A percentile compares a stretch with the other conserved stretches of the same genome.
These are phyloP conservation scores for Selaginella moellendorffii DNA, from an alignment of 75 land plant genomes.

Conservation along the genomic window DNA sequence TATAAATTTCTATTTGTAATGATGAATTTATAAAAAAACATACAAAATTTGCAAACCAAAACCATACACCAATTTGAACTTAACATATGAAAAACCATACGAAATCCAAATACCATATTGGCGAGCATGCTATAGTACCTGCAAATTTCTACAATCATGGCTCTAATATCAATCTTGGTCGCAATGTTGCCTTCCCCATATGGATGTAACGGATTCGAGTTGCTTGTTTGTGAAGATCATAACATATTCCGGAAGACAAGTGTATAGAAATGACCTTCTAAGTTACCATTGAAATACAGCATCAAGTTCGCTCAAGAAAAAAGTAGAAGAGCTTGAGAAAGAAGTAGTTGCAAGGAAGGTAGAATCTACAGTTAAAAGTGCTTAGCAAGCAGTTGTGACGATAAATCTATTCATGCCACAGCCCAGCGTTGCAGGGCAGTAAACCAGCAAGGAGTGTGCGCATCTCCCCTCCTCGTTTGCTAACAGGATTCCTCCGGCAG, in stretches of 20 bases:
- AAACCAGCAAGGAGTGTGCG: slow-evolving; percentile 6
- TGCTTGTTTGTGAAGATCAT: slow-evolving; percentile 81
- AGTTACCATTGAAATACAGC: slow-evolving; percentile 94
- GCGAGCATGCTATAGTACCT: slow-evolving; percentile 95
- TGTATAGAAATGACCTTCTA: neutral
- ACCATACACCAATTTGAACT: too few relatives aligned
- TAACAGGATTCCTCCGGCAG: slow-evolving; percentile 50
- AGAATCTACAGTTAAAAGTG: slow-evolving; percentile 36
- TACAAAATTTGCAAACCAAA: too few relatives aligned
- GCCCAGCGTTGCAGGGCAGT: slow-evolving; percentile 5
- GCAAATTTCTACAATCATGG: slow-evolving; percentile 5
- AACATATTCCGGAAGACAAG: slow-evolving; percentile 57
- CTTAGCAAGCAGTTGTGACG: neutral
- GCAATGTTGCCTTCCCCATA: slow-evolving; percentile 61
- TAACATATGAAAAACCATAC: too few relatives aligned
- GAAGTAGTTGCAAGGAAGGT: slow-evolving; percentile 64
- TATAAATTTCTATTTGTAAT: too few relatives aligned
- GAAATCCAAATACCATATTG: too few relatives aligned
- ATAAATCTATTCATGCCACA: neutral
- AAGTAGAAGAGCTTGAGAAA: slow-evolving; percentile 47
- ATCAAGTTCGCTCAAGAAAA: slow-evolving; percentile 75
- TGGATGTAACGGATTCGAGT: slow-evolving; percentile 83
- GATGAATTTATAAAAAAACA: too few relatives aligned
- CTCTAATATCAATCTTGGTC: too few relatives aligned
- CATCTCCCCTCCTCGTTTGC: slow-evolving; percentile 38